phyloP scores from a whole-genome alignment of 2,329 filamentous ascomycete genomes.

The Phaeosphaeriaceae sp. region DNA sequence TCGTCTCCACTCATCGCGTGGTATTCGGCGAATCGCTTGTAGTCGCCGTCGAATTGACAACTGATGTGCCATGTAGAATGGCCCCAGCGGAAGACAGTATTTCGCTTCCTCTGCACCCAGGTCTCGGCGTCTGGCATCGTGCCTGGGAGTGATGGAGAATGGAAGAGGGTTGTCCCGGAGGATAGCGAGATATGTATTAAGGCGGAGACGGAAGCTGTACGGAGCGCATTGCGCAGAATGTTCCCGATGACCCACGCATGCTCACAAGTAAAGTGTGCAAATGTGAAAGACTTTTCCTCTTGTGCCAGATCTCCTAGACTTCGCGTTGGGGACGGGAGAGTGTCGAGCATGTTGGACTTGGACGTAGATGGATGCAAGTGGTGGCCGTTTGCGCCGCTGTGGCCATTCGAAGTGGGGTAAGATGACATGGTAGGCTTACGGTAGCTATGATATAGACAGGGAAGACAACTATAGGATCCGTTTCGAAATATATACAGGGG shows the following conservation, averaged over 20 bases:
- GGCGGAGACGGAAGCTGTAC: conserved; percentile 60
- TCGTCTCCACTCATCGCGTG: conserved; percentile 65
- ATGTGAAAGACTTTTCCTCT: conserved; percentile 55
- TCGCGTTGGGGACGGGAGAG: conserved; percentile 42
- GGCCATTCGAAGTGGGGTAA: background rate
- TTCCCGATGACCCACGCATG: conserved; percentile 73
- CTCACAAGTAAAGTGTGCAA: conserved; percentile 66
- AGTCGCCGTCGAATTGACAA: conserved; percentile 73
- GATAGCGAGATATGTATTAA: conserved; percentile 72
- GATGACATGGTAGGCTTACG: conserved; percentile 4
- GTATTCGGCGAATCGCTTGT: conserved; percentile 70
- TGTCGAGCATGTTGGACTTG: conserved; percentile 22
- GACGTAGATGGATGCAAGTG: conserved; percentile 1
- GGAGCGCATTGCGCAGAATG: conserved; percentile 69
- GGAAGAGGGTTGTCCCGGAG: conserved; percentile 70
- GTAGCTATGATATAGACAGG: conserved; percentile 3
- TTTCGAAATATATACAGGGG: conserved; percentile 2
- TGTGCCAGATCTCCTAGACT: conserved; percentile 50
- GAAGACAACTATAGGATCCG: conserved; percentile 1
- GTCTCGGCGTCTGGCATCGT: conserved; percentile 74
- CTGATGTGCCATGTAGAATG: conserved; percentile 75
- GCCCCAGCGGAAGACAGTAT: conserved; percentile 76
- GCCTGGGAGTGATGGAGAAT: conserved; percentile 71
- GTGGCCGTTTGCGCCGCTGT: background rate
- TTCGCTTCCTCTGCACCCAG: conserved; percentile 71